Conservation (phyloP, 768 basidiomycete genomes). For the Clathrus columnatus region DNA sequence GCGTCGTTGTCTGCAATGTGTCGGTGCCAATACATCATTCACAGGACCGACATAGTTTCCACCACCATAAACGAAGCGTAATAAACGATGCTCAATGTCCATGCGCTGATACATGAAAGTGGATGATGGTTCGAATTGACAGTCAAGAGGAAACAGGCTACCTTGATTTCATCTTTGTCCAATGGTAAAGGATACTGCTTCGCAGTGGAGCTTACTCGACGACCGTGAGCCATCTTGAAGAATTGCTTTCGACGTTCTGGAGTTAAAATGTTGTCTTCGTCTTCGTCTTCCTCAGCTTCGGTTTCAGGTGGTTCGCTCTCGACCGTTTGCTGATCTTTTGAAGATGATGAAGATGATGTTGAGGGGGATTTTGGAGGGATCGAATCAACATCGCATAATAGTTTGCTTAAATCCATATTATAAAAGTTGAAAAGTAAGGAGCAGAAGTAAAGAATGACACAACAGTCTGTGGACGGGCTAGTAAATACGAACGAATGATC, state of each 20-base stretch:
- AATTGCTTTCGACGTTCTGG: conserved; percentile 25
- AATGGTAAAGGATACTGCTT: conserved; percentile 53
- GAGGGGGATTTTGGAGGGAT: conserved; percentile 10
- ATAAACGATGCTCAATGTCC: conserved; percentile 51
- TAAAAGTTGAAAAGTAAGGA: background rate
- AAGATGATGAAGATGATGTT: conserved; percentile 11
- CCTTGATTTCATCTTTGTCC: conserved; percentile 60
- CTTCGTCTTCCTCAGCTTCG: conserved; percentile 6
- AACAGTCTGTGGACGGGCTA: conserved; percentile 31
- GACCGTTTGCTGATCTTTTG: conserved; percentile 5
- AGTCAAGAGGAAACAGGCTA: conserved; percentile 21
- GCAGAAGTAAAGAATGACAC: conserved; percentile 19
- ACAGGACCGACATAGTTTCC: conserved; percentile 62
- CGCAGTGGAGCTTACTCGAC: conserved; percentile 49
- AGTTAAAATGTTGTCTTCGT: conserved; percentile 13
- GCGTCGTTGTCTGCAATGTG: conserved; percentile 34
- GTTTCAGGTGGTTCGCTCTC: conserved; percentile 6
- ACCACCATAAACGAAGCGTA: conserved; percentile 58
- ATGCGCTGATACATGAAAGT: conserved; percentile 38
- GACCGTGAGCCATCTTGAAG: conserved; percentile 45
- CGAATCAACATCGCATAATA: background rate
- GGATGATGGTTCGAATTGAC: background rate
- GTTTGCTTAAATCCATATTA: conserved; percentile 10
- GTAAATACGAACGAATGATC: conserved; percentile 11
- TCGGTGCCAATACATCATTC: conserved; percentile 38